phyloP scores from a whole-genome alignment of 768 basidiomycete genomes.

The Pleurotus sapidus region DNA sequence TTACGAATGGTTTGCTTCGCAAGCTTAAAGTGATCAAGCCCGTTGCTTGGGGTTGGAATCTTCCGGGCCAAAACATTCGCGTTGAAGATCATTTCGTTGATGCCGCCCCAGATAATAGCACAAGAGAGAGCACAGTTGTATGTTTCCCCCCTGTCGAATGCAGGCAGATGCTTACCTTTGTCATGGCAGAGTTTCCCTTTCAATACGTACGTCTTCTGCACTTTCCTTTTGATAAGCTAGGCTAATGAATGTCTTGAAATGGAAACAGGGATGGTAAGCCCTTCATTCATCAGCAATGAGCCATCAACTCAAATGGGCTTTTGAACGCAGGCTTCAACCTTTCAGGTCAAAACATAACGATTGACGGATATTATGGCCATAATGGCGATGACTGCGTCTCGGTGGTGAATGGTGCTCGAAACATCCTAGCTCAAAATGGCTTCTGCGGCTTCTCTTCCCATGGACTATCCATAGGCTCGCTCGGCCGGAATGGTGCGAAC shows the following conservation, averaged over 20 bases:
- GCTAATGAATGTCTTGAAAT: not conserved
- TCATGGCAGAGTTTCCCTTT: slow-evolving; percentile 34
- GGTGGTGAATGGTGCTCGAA: slow-evolving; percentile 40
- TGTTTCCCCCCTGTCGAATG: slow-evolving; percentile 4
- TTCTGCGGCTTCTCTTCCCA: slow-evolving; percentile 46
- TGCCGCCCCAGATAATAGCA: slow-evolving; percentile 35
- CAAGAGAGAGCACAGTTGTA: slow-evolving; percentile 31
- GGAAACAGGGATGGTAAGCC: slow-evolving; percentile 21
- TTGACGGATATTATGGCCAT: slow-evolving; percentile 40
- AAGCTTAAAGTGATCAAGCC: slow-evolving; percentile 45
- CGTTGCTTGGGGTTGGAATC: slow-evolving; percentile 46
- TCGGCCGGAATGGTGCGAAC: slow-evolving; percentile 36
- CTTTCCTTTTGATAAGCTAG: not conserved
- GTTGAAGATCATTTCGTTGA: slow-evolving; percentile 39
- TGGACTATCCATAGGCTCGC: slow-evolving; percentile 45
- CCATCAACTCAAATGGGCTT: no score
- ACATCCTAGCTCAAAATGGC: slow-evolving; percentile 42
- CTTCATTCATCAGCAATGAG: no score
- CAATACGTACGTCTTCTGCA: slow-evolving; percentile 33
- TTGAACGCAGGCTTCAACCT: slow-evolving; percentile 28
- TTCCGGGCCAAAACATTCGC: slow-evolving; percentile 34
- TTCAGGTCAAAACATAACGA: slow-evolving; percentile 35
- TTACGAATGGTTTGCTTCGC: slow-evolving; percentile 34
- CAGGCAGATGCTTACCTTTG: not conserved
- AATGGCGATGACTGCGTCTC: slow-evolving; percentile 51